Conservation (phyloP, 225 moss, liverwort and hornwort species). For the Pseudoscleropodium purum region DNA sequence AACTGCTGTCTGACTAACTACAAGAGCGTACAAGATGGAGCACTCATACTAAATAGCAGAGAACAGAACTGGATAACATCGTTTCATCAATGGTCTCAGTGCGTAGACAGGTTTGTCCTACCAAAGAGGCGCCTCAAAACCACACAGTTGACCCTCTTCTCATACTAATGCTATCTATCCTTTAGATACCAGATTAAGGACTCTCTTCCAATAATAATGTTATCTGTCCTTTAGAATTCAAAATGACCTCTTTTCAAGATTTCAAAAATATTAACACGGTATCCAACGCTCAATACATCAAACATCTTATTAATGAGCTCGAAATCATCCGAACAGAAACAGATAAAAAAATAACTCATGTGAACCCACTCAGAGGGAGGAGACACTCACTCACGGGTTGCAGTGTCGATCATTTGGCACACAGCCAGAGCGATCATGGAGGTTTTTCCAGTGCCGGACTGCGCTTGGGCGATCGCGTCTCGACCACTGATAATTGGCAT, state of each 20-base stretch:
- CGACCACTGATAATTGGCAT: slow-evolving; percentile 69
- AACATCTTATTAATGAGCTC: not conserved
- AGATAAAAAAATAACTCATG: not conserved
- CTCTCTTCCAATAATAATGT: not conserved
- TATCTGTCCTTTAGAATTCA: not conserved
- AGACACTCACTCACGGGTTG: slow-evolving; percentile 47
- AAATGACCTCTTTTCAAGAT: not conserved
- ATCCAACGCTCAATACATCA: not conserved
- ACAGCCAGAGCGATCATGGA: slow-evolving; percentile 50
- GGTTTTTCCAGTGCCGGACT: slow-evolving; percentile 77
- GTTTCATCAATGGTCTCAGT: not conserved
- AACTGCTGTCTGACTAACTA: not conserved
- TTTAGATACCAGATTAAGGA: not conserved
- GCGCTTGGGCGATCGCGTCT: slow-evolving; percentile 73
- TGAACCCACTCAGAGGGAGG: not conserved
- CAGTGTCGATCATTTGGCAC: slow-evolving; percentile 45
- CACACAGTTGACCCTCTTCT: not conserved
- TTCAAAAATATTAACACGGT: not conserved
- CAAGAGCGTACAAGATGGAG: not conserved
- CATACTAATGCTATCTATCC: not conserved
- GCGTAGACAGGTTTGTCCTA: not conserved
- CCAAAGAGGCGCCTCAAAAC: not conserved
- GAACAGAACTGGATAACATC: not conserved
- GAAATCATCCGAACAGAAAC: not conserved
- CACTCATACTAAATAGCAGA: not conserved